Evolutionary conservation across 352 stramenopile genomes (phyloP), one percentile per base, ranked within the genome.

Genomic region (Pythium utonaiense): DNA sequence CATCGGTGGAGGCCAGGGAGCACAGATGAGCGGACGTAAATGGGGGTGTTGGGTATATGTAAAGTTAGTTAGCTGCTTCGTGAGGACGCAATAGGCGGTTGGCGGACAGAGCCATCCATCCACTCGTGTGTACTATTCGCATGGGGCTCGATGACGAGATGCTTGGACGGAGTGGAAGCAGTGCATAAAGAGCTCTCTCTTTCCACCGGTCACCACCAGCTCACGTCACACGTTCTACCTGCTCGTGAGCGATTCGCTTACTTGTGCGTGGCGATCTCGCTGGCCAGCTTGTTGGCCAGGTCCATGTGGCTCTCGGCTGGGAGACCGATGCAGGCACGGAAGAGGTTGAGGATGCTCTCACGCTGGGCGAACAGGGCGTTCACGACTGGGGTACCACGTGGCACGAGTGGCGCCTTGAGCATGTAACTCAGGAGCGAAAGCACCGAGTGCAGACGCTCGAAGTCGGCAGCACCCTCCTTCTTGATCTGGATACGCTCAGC

Each of bases 341-440:
- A 96, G 42, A 99, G 80, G 80, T 99, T 99, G 66, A 98, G 91
- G 53, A 99, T 97, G 57, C 93, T 97, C 80, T 98, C 91, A 51
- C 97, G 89, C 82, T 99, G 97, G 22, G 96, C 89, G 64, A 99
- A 99, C 24, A 99, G 83, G 3, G 97, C 97, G 77, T 99, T 99
- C 49, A 99, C 91, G 8, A 99, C 97, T 7, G 97, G 97, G 12
- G 97, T 98, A 44, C 97, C 97, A 54, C 91, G 88, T n/a, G 97
- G 97, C 41, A 99, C 97, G 24, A 99, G 73, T 16, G 97, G 97
- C 47, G 97, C 97, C 80, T 99, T 99, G 24, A 99, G 82, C 92
- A 99, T 97, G 85, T 99, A 99, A 55, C 89, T 98, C 44, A 99
- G 80, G 10, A 99, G 72, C 27, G 95, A 99, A 8, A 99, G 78